A percentile compares a stretch with the other conserved stretches of the same genome.
Evolutionary conservation across 306 rosid species (phyloP).

Genomic region (Malus fusca): DNA sequence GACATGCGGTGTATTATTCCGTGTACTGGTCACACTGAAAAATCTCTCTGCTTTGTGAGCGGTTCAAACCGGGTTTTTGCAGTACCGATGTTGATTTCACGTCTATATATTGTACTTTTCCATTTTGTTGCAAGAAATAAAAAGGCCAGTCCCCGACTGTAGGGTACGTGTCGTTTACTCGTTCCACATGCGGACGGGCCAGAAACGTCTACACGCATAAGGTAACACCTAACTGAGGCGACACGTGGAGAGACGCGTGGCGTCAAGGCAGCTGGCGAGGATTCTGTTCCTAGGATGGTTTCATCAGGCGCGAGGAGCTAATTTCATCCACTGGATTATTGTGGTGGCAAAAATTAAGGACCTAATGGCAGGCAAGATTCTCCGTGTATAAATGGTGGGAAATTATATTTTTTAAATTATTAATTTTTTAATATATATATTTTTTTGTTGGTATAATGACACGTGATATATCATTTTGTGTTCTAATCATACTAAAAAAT

Average conservation of each 20-base stretch:
- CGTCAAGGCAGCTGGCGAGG: not conserved
- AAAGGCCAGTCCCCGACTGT: not conserved
- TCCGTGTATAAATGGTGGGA: too few species aligned
- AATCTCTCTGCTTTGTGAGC: too few species aligned
- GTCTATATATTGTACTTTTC: too few species aligned
- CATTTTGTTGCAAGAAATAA: not conserved
- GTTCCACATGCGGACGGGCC: not conserved
- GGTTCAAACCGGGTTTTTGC: too few species aligned
- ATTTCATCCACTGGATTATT: not conserved
- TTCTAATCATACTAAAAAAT: rapidly evolving
- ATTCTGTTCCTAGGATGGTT: not conserved
- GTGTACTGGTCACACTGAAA: too few species aligned
- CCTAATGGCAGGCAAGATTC: not conserved
- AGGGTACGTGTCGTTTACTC: not conserved
- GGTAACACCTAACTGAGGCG: not conserved
- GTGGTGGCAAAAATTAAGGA: not conserved
- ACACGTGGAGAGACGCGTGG: slow-evolving; percentile 1
- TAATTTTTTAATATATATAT: too few species aligned
- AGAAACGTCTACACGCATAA: not conserved
- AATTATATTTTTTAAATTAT: too few species aligned
- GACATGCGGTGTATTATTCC: too few species aligned
- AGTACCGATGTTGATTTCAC: too few species aligned
- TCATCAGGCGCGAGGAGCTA: not conserved
- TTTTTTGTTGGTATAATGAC: too few species aligned
- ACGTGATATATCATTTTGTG: rapidly evolving